A percentile compares a stretch with the other conserved stretches of the same genome.
Conservation (phyloP, 352 stramenopile genomes). For the Hyaloperonospora brassicae region DNA sequence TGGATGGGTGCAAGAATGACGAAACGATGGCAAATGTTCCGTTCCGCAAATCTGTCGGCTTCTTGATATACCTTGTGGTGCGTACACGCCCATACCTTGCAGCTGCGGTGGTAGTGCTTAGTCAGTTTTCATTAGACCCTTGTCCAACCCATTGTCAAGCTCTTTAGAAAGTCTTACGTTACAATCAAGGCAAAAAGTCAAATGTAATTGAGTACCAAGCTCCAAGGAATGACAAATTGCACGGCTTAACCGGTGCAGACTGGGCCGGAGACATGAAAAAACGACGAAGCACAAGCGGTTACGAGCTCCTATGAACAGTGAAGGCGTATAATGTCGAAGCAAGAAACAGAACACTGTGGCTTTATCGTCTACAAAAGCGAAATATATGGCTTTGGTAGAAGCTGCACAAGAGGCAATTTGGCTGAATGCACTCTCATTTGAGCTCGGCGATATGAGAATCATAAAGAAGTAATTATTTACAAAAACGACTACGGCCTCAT, state of each 20-base stretch:
- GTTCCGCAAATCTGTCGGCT: background rate
- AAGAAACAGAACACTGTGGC: no score
- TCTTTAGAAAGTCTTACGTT: background rate
- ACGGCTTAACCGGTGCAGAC: background rate
- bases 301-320: background rate
- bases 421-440: no score
- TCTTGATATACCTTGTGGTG: slow-evolving; percentile 3
- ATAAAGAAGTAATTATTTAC: no score
- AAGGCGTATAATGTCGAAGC: no score
- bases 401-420: no score
- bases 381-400: no score
- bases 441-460: no score
- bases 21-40: slow-evolving; percentile 4
- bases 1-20: background rate
- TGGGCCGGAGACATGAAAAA: slow-evolving; percentile 1
- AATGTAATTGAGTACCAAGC: slow-evolving; percentile 1
- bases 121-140: slow-evolving; percentile 2
- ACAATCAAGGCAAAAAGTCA: background rate
- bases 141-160: slow-evolving; percentile 1
- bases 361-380: no score
- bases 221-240: background rate
- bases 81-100: background rate
- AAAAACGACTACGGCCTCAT: no score
- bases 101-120: slow-evolving; percentile 1
- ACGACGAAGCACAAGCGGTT: background rate